A percentile compares a stretch with the other conserved stretches of the same genome.
Conservation (phyloP, 352 stramenopile genomes). For the Blastocystis sp. region DNA sequence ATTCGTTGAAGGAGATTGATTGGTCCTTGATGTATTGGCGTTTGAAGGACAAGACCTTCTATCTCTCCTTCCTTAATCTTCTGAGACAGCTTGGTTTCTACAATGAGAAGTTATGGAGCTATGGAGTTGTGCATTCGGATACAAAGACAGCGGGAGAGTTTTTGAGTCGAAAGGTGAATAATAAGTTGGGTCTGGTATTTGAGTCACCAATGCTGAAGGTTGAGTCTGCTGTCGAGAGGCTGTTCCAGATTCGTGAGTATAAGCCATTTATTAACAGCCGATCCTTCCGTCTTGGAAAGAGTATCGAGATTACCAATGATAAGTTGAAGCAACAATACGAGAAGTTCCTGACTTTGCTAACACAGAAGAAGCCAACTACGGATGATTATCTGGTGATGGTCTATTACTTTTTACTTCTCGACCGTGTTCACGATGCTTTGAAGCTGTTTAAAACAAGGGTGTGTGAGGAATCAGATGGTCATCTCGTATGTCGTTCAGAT, state of each 20-base stretch:
- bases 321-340: slow-evolving; percentile 48
- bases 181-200: background rate
- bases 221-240: background rate
- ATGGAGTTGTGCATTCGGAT: slow-evolving; percentile 74
- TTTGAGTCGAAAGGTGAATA: background rate
- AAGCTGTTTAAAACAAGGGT: slow-evolving; percentile 5
- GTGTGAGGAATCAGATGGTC: background rate
- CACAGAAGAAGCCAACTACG: background rate
- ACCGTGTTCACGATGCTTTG: slow-evolving; percentile 61
- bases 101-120: slow-evolving; percentile 73
- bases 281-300: slow-evolving; percentile 52
- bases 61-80: slow-evolving; percentile 70
- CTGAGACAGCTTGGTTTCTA: slow-evolving; percentile 73
- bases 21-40: slow-evolving; percentile 72
- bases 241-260: slow-evolving; percentile 68
- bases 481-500: background rate
- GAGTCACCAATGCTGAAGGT: background rate
- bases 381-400: slow-evolving; percentile 20
- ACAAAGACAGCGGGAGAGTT: slow-evolving; percentile 71
- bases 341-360: slow-evolving; percentile 31
- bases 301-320: slow-evolving; percentile 41
- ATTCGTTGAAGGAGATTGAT: slow-evolving; percentile 71
- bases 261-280: slow-evolving; percentile 61
- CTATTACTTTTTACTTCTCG: slow-evolving; percentile 69
- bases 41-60: slow-evolving; percentile 73